A percentile compares a stretch with the other conserved stretches of the same genome.
Conservation (phyloP, 2,329 filamentous ascomycete species). For the Coniella vitis region DNA sequence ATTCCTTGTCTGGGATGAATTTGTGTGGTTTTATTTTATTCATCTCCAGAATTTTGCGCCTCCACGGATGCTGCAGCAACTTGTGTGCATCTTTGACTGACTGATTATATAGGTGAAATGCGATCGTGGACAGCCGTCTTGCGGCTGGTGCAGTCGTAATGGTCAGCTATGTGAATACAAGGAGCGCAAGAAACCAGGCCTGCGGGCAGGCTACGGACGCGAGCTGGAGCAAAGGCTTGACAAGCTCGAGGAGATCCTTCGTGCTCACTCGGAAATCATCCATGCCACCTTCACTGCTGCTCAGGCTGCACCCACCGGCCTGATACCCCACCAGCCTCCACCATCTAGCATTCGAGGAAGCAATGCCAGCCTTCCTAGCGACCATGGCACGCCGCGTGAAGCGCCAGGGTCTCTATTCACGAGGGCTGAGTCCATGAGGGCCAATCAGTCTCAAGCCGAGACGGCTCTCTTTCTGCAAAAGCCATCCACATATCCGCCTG, state of each 20-base stretch:
- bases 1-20: not conserved
- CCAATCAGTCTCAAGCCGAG: constrained; percentile 44
- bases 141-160: constrained; percentile 62
- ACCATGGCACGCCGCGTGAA: constrained; percentile 50
- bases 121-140: constrained; percentile 67
- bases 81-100: too few species aligned
- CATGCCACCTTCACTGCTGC: constrained; percentile 44
- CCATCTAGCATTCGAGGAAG: constrained; percentile 41
- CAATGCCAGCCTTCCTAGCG: constrained; percentile 44
- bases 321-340: constrained; percentile 22
- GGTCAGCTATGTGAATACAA: constrained; percentile 59
- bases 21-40: too few species aligned
- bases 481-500: constrained; percentile 40
- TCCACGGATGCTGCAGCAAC: too few species aligned
- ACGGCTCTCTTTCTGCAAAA: constrained; percentile 57
- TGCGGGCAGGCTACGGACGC: constrained; percentile 62
- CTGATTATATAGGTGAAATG: constrained; percentile 58
- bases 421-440: constrained; percentile 41
- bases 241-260: constrained; percentile 59
- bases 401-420: constrained; percentile 37
- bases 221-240: constrained; percentile 69
- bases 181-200: constrained; percentile 60
- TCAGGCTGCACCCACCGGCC: constrained; percentile 20
- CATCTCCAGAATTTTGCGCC: too few species aligned
- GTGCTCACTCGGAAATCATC: constrained; percentile 59